Percentiles rank a stretch among this genome's conserved stretches.
phyloP scores from a whole-genome alignment of 1,139 yeast genomes.

The Suhomyces ambrosiae region DNA sequence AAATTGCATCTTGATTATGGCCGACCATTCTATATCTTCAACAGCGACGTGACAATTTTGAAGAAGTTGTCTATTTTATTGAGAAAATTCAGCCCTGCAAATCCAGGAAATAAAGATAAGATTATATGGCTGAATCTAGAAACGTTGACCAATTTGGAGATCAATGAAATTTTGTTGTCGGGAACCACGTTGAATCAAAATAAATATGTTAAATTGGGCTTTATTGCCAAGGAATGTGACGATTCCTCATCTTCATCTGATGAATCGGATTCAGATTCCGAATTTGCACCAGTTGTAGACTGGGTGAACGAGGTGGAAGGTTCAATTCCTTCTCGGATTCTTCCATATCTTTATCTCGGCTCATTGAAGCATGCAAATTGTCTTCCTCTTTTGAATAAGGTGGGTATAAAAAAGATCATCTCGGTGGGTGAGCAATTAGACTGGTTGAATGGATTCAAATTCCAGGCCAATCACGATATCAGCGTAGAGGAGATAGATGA shows the following conservation, averaged over 20 bases:
- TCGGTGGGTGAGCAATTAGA: slow-evolving; percentile 85
- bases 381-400: slow-evolving; percentile 57
- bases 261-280: slow-evolving; percentile 17
- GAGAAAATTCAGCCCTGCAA: slow-evolving; percentile 53
- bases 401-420: slow-evolving; percentile 75
- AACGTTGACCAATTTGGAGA: slow-evolving; percentile 31
- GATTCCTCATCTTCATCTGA: slow-evolving; percentile 12
- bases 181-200: slow-evolving; percentile 3
- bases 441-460: slow-evolving; percentile 51
- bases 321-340: slow-evolving; percentile 69
- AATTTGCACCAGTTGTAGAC: slow-evolving; percentile 14
- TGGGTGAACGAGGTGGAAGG: slow-evolving; percentile 58
- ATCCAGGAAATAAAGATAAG: slow-evolving; percentile 16
- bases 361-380: slow-evolving; percentile 81
- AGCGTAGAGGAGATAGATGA: slow-evolving; percentile 26
- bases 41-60: slow-evolving; percentile 69
- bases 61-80: slow-evolving; percentile 65
- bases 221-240: slow-evolving; percentile 26
- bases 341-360: slow-evolving; percentile 86
- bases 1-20: slow-evolving; percentile 63
- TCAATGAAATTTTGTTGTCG: slow-evolving; percentile 37
- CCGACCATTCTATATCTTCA: slow-evolving; percentile 83
- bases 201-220: slow-evolving; percentile 25
- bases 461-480: slow-evolving; percentile 31
- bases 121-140: slow-evolving; percentile 33